A percentile compares a stretch with the other conserved stretches of the same genome.
These are phyloP conservation scores for Microdochium nivale DNA, from an alignment of 2,329 filamentous ascomycete species.

Conservation along the genomic window DNA sequence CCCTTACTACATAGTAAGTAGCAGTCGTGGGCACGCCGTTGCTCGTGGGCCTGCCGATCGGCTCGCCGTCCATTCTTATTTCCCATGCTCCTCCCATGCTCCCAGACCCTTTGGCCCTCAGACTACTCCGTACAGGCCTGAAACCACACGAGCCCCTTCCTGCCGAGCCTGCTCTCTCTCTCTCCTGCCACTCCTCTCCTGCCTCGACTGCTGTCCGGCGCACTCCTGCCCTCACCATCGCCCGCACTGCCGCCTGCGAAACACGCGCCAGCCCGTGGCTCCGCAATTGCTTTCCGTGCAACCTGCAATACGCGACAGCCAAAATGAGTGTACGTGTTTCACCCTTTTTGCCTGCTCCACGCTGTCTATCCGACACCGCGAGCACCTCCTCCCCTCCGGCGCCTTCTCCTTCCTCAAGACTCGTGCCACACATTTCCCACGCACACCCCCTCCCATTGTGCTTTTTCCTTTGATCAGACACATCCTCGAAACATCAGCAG, in stretches of 20 bases:
- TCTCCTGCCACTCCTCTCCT: neutral
- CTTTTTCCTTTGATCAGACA: conserved; percentile 4
- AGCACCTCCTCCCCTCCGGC: conserved; percentile 2
- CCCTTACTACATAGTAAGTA: too few species aligned
- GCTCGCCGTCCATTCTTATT: neutral
- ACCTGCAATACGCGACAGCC: neutral
- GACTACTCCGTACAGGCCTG: neutral
- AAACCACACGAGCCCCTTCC: neutral
- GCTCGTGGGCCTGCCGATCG: neutral
- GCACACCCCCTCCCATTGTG: neutral
- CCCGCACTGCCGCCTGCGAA: neutral
- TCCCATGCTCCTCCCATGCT: neutral
- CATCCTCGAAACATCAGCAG: conserved; percentile 1
- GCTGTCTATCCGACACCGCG: conserved; percentile 2
- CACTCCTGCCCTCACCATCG: too few species aligned
- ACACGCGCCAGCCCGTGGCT: neutral
- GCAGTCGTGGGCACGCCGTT: neutral
- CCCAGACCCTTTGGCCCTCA: neutral
- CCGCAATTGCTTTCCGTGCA: neutral
- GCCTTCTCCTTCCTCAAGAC: conserved; percentile 1
- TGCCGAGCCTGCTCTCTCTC: too few species aligned
- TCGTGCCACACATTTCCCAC: neutral
- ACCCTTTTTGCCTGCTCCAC: conserved; percentile 12
- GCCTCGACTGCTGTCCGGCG: neutral
- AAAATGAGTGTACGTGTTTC: conserved; percentile 43